Evolutionary conservation across 495 filamentous ascomycete species (phyloP).

Genomic region (Neurospora sp.): DNA sequence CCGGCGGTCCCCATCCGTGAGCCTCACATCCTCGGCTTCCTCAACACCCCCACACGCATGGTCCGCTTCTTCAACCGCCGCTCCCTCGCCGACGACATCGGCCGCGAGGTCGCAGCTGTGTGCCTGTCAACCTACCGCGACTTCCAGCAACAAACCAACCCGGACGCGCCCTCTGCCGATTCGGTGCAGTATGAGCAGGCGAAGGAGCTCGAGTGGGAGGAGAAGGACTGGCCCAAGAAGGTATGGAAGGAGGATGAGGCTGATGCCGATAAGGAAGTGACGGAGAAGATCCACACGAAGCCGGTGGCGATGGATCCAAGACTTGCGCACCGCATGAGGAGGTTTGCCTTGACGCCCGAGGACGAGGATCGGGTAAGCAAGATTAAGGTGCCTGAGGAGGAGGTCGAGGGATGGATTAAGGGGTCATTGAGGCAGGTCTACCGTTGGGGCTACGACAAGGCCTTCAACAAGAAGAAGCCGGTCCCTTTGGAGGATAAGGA

Average conservation of each 20-base stretch:
- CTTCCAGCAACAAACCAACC: conserved; percentile 22
- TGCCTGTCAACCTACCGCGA: conserved; percentile 57
- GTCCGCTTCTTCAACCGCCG: conserved; percentile 86
- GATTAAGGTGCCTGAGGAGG: conserved; percentile 54
- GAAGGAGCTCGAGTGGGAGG: conserved; percentile 61
- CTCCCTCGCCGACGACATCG: conserved; percentile 73
- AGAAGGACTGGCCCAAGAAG: conserved; percentile 78
- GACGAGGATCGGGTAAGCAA: conserved; percentile 55
- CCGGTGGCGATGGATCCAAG: conserved; percentile 69
- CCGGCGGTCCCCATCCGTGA: conserved; percentile 66
- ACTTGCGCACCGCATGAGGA: conserved; percentile 71
- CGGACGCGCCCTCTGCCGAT: conserved; percentile 11
- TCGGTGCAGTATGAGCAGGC: conserved; percentile 54
- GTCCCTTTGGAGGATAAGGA: conserved; percentile 17
- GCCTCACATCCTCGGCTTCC: conserved; percentile 87
- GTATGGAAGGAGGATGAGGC: conserved; percentile 58
- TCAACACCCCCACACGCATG: conserved; percentile 78
- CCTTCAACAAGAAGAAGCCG: conserved; percentile 14
- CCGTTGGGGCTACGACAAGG: conserved; percentile 30
- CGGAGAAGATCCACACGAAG: conserved; percentile 65
- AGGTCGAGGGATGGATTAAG: conserved; percentile 55
- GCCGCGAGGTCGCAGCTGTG: conserved; percentile 77
- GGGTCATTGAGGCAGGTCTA: conserved; percentile 34
- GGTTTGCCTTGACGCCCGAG: conserved; percentile 54
- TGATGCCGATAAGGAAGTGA: conserved; percentile 28